Base-by-base conservation (phyloP, 2,329 filamentous ascomycete species). In the Aspergillus clavatus region DNA sequence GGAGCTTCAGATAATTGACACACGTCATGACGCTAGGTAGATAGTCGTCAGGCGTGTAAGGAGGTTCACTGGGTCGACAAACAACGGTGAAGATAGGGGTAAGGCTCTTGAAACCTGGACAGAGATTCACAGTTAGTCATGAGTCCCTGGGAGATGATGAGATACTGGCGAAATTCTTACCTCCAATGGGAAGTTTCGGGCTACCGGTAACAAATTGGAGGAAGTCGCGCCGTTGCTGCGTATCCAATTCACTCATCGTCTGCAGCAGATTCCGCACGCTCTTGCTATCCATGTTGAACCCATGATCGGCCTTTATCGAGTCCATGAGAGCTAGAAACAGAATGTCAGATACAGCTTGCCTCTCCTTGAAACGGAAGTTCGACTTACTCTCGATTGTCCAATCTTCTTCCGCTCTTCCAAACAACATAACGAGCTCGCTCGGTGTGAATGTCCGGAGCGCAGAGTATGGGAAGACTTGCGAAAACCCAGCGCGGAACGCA, bases 11-110 rank as follows among this genome's bases (percentile, higher is more conserved):
- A 66, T 98, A 98, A 69, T 98, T 98, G 70, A 95, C 93, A 67
- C 94, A 98, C 8, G 94, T 98, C 94, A 98, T 98, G 66, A 98
- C 94, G 65, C 90, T 97, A 10, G 94, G 93, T n/a, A 98, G 79
- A 61, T 97, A 98, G 72, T 98, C 93, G 62, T 98, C 93, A 4
- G 91, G 91, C 3, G 84, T 86, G 67, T 90, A 93, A 1, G 93
- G 93, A 12, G 89, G 83, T 63, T 98, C 93, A 67, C 88, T 95
- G n/a, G 91, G 91, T 69, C 96, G 96, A 78, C 93, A 97, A 35
- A 98, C 93, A 51, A 98, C 93, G 3, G 93, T 98, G 66, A 98
- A 97, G 84, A 97, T 96, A 16, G 93, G 93, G 2, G 89, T 97
- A 51, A 98, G 81, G 67, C 84, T 87, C 73, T 94, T 95, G 80